phyloP scores from a whole-genome alignment of 352 stramenopile species.

The Saprolegnia diclina region DNA sequence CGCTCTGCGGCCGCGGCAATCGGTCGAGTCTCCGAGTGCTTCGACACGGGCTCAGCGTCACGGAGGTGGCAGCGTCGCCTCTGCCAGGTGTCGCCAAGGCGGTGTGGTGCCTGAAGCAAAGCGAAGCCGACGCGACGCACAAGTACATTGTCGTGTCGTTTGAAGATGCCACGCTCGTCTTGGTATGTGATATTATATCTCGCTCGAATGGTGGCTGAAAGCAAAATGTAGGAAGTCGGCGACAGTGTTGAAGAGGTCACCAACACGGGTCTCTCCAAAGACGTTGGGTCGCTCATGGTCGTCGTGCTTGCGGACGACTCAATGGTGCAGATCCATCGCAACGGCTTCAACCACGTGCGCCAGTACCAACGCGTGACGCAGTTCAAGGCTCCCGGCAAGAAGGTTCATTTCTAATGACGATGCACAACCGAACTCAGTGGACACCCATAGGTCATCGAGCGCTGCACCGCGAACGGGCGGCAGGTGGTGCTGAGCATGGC shows the following conservation, averaged over 20 bases:
- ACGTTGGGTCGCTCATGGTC: slow-evolving; percentile 93
- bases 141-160: slow-evolving; percentile 99
- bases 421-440: neutral
- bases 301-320: slow-evolving; percentile 92
- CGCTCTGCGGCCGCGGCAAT: slow-evolving; percentile 90
- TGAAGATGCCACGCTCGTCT: slow-evolving; percentile 96
- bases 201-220: neutral
- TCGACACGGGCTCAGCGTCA: slow-evolving; percentile 93
- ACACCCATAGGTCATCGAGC: slow-evolving; percentile 81
- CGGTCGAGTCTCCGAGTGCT: slow-evolving; percentile 93
- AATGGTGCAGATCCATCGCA: slow-evolving; percentile 94
- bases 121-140: slow-evolving; percentile 57
- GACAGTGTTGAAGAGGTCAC: slow-evolving; percentile 98
- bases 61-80: slow-evolving; percentile 94
- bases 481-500: slow-evolving; percentile 97
- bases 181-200: slow-evolving; percentile 35
- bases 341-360: slow-evolving; percentile 94
- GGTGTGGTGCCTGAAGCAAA: slow-evolving; percentile 94
- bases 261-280: slow-evolving; percentile 92
- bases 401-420: slow-evolving; percentile 33
- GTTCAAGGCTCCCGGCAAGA: slow-evolving; percentile 96
- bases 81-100: slow-evolving; percentile 93
- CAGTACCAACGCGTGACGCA: slow-evolving; percentile 91
- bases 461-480: slow-evolving; percentile 92
- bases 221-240: slow-evolving; percentile 65